Evolutionary conservation across 2,329 filamentous ascomycete genomes (phyloP), one percentile per base, ranked within the genome.

Genomic region (Phialophora expanda): DNA sequence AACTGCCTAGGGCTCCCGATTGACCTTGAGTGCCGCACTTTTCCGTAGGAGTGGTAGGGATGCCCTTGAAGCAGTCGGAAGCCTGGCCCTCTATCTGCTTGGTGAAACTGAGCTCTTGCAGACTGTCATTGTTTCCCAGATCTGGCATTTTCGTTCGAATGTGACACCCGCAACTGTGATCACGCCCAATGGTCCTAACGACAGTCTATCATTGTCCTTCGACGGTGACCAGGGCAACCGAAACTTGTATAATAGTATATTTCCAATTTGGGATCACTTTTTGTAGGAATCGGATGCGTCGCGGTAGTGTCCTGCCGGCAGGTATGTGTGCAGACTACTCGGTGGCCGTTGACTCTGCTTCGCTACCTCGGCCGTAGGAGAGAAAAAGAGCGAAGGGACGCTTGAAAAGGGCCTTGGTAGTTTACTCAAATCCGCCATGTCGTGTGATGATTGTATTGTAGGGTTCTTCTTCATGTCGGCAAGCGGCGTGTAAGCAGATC

Each of bases 321-420:
- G 64, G 53, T 72, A 69, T 28, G 69, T 60, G 59, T 70, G 68
- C 11, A 68, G 66, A 53, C 64, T 70, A 56, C 64, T 70, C 12
- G 64, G 58, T 38, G 65, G 66, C 34, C 70, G 60, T 56, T 69
- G 67, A 38, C 62, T 63, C 30, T 73, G 67, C 44, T 68, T 69
- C 14, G 70, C 70, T 4, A 70, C 70, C 61, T 72, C 70, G 1
- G 93, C 93, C 0, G 95, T 98, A 0, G 95, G 95, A 7, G 93
- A 97, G 82, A 97, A 99, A 85, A 99, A 99, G 17, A 98, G 84
- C 68, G 90, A 91, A 44, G 71, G 70, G n/a, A 71, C 70, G 55
- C 65, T 70, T 14, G 69, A 69, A 44, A 72, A 73, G 7, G 64
- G 67, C 38, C 59, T 66, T 7, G 70, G 70, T 20, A 72, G 50